These are phyloP conservation scores for Jacaranda mimosifolia DNA, from an alignment of 257 asterid species.

Conservation along the genomic window DNA sequence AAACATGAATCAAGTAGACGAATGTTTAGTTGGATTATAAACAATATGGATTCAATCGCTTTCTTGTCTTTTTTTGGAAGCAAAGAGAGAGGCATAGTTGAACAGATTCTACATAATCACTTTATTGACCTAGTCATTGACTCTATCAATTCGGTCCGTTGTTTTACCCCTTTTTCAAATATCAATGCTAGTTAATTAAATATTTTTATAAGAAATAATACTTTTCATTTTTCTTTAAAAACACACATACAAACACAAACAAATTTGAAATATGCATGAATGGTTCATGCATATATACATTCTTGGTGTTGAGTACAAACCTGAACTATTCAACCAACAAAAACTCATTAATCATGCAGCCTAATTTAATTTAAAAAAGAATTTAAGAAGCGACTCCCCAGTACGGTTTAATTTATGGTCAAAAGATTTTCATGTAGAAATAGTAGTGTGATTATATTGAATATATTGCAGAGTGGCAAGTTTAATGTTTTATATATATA, in stretches of 20 bases:
- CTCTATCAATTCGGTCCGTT: background rate
- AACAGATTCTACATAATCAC: background rate
- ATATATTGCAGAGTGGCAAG: background rate
- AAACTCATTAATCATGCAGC: conserved; percentile 26
- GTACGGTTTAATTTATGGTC: background rate
- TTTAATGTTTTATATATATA: no score
- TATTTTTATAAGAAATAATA: no score
- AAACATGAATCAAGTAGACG: no score
- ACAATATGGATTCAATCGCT: no score
- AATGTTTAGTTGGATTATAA: no score
- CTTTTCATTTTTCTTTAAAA: no score
- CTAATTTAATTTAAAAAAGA: background rate
- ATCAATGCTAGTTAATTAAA: no score
- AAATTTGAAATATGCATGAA: background rate
- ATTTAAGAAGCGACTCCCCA: background rate
- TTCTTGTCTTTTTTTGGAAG: no score
- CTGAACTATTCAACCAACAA: conserved; percentile 29
- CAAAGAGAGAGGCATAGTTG: no score
- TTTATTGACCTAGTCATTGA: background rate
- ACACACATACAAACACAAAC: background rate
- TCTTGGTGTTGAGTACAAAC: conserved; percentile 33
- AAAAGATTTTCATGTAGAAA: background rate
- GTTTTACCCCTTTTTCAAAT: no score
- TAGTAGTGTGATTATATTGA: no score
- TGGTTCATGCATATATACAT: conserved; percentile 10